Evolutionary conservation across 2,329 filamentous ascomycete species (phyloP), one percentile per base, ranked within the genome.

Genomic region (Cyphellophora europaea): DNA sequence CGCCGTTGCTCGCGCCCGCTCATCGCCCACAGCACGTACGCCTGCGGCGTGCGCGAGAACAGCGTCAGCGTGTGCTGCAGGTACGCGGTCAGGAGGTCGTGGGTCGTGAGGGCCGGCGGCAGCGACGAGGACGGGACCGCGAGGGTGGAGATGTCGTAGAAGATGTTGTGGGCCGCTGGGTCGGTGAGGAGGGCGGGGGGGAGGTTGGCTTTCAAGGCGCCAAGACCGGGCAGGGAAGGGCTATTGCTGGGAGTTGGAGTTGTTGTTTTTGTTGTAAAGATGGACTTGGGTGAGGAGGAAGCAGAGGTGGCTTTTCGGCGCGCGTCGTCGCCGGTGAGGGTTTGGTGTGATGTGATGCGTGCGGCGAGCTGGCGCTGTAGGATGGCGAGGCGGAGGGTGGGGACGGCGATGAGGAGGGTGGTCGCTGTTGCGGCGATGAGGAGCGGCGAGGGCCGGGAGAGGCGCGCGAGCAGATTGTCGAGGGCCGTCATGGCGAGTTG

Each of bases 1-100:
- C 17, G 15, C n/a, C 30, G 30, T 6, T 12, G 6, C 11, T 18
- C 18, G 5, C 12, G 6, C 5, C 18, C 15, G 8, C 15, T 19
- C 28, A 19, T n/a, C 15, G 19, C 15, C 30, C 30, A 32, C 30
- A 32, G 17, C 15, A 32, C 18, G 15, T 18, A 32, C 8, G 15
- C 30, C 30, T 32, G 30, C 30, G 30, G 30, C 15, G 19, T 18
- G 3, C 30, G 3, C 6, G 16, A 19, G 14, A 32, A 32, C 6
- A n/a, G 15, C 11, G 8, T 5, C 30, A 32, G 17, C 15, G 14
- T 32, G 18, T 32, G 30, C 30, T 19, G 30, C 15, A 32, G 30
- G 18, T 32, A 32, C 15, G 10, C 6, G 14, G 30, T 32, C 15
- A 32, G 30, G 11, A 32, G 30, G 16, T 12, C 11, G 8, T 19